phyloP scores from a whole-genome alignment of 1,139 yeast species.

The Blastobotrys malaysiensis region DNA sequence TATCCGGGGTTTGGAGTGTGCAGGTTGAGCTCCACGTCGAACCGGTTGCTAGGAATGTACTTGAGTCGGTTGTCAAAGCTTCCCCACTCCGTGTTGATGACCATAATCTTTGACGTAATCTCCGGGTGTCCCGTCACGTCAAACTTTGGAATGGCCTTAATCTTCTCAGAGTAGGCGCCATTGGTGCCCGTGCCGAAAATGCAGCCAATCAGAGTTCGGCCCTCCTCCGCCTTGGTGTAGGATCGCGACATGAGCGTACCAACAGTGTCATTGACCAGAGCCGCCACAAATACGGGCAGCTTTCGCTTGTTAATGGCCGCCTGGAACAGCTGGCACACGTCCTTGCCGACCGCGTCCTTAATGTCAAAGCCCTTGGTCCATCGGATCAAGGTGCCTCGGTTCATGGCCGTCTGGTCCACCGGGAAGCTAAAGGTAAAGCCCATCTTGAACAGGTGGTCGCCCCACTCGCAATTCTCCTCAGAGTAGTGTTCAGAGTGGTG shows the following conservation, averaged over 20 bases:
- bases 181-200: constrained; percentile 96
- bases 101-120: constrained; percentile 62
- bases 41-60: constrained; percentile 67
- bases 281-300: constrained; percentile 70
- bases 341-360: constrained; percentile 76
- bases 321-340: constrained; percentile 71
- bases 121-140: constrained; percentile 42
- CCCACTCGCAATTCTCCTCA: constrained; percentile 8
- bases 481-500: constrained; percentile 43
- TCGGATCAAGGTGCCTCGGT: constrained; percentile 73
- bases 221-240: constrained; percentile 59
- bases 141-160: constrained; percentile 66
- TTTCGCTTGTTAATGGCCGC: constrained; percentile 52
- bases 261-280: constrained; percentile 90
- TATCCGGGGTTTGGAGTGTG: constrained; percentile 75
- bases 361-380: constrained; percentile 96
- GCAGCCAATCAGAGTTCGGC: constrained; percentile 75
- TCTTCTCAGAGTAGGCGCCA: constrained; percentile 81
- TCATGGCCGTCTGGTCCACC: constrained; percentile 72
- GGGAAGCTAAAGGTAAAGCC: constrained; percentile 96
- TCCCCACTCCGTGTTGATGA: constrained; percentile 96
- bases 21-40: constrained; percentile 65
- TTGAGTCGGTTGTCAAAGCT: constrained; percentile 79
- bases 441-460: constrained; percentile 46
- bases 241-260: constrained; percentile 88